These are phyloP conservation scores for Aspergillus sp. DNA, from an alignment of 2,329 filamentous ascomycete species.

Conservation along the genomic window DNA sequence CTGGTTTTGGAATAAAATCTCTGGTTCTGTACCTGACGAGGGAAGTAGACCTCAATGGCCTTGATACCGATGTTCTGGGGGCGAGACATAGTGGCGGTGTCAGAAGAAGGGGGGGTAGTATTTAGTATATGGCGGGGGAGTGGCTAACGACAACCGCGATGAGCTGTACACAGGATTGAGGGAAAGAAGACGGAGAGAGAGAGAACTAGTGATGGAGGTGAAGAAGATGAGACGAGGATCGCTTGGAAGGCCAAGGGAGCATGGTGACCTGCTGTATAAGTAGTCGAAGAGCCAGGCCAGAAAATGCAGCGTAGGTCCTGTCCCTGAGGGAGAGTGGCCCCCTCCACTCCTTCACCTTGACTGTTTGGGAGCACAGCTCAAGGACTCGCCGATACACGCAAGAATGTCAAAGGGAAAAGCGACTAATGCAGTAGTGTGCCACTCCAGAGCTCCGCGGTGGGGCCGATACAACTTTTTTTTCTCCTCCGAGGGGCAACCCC, in stretches of 20 bases:
- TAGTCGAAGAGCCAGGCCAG: slow-evolving; percentile 6
- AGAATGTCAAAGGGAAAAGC: slow-evolving; percentile 4
- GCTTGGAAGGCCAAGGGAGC: slow-evolving; percentile 15
- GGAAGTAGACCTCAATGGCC: slow-evolving; percentile 88
- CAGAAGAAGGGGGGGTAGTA: slow-evolving; percentile 3
- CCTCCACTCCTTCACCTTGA: not conserved
- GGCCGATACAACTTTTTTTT: slow-evolving; percentile 4
- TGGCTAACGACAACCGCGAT: slow-evolving; percentile 4
- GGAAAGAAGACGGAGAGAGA: not conserved
- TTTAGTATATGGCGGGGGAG: slow-evolving; percentile 10
- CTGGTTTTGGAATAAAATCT: not conserved
- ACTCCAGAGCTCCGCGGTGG: slow-evolving; percentile 7
- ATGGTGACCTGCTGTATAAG: slow-evolving; percentile 8
- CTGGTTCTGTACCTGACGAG: slow-evolving; percentile 68
- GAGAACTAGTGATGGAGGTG: slow-evolving; percentile 7
- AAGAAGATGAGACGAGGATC: slow-evolving; percentile 8
- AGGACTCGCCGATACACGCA: slow-evolving; percentile 2
- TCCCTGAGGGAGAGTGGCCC: slow-evolving; percentile 4
- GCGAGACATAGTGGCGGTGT: slow-evolving; percentile 63
- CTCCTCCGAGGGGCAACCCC: slow-evolving; percentile 7
- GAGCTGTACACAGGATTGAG: not conserved
- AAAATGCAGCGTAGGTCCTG: slow-evolving; percentile 11
- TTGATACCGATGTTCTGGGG: slow-evolving; percentile 90
- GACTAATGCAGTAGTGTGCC: slow-evolving; percentile 4
- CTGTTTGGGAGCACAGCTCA: slow-evolving; percentile 1